Evolutionary conservation across 768 basidiomycete species (phyloP).

Genomic region (Pulveroboletus sp.): DNA sequence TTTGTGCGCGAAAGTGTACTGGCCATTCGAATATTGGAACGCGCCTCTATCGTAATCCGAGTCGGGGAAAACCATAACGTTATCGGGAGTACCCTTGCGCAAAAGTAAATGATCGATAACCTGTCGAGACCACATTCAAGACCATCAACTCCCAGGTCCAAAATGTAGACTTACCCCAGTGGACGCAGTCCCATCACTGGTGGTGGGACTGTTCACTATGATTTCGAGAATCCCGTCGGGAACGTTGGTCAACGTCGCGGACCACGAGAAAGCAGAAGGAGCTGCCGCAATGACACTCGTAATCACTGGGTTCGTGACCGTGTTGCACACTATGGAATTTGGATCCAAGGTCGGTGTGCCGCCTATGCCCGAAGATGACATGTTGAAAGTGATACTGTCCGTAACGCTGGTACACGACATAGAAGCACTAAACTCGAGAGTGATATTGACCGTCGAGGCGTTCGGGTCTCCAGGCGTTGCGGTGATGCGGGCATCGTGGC

Average conservation of each 20-base stretch:
- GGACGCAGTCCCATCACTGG: constrained; percentile 35
- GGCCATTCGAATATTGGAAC: constrained; percentile 52
- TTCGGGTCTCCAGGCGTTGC: constrained; percentile 39
- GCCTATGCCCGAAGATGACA: constrained; percentile 64
- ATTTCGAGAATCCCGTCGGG: constrained; percentile 82
- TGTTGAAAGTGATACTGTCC: constrained; percentile 55
- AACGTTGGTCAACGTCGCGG: constrained; percentile 66
- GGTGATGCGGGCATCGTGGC: constrained; percentile 76
- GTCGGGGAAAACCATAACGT: constrained; percentile 83
- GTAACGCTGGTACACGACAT: constrained; percentile 78
- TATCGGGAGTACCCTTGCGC: constrained; percentile 70
- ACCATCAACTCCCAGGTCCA: background rate
- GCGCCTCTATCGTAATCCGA: constrained; percentile 68
- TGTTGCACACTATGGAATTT: constrained; percentile 41
- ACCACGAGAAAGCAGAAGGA: constrained; percentile 66
- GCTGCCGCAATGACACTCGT: constrained; percentile 50
- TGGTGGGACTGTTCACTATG: constrained; percentile 52
- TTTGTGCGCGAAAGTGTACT: constrained; percentile 75
- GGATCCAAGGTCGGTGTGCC: constrained; percentile 48
- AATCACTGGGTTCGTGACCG: constrained; percentile 45
- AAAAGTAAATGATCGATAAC: constrained; percentile 72
- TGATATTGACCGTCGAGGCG: constrained; percentile 55
- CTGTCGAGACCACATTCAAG: constrained; percentile 31
- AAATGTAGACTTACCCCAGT: constrained; percentile 50
- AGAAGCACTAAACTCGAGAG: constrained; percentile 69